These are phyloP conservation scores for Thalassiosira ordinaria DNA, from an alignment of 352 stramenopile species.

Conservation along the genomic window DNA sequence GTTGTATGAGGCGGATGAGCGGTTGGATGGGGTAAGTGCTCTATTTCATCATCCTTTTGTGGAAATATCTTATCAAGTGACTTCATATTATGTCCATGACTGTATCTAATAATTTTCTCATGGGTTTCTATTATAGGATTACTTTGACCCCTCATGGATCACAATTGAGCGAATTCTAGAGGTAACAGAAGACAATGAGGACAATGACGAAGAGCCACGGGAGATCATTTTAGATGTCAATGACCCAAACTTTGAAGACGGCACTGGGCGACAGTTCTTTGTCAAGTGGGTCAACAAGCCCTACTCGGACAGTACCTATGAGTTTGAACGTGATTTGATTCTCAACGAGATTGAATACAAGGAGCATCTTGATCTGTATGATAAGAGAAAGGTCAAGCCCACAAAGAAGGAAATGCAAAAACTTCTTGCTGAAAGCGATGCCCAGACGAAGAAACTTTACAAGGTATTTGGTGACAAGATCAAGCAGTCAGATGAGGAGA, in stretches of 20 bases:
- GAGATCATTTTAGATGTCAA: conserved; percentile 78
- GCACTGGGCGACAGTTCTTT: conserved; percentile 82
- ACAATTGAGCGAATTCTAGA: conserved; percentile 84
- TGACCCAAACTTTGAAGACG: conserved; percentile 71
- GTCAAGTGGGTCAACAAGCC: conserved; percentile 87
- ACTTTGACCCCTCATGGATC: conserved; percentile 83
- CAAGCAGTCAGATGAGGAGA: conserved; percentile 46
- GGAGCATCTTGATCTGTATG: conserved; percentile 64
- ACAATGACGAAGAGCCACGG: conserved; percentile 38
- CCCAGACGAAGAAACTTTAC: conserved; percentile 64
- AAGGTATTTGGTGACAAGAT: conserved; percentile 79
- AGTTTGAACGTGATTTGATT: conserved; percentile 86
- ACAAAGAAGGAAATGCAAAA: conserved; percentile 58
- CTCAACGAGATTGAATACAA: conserved; percentile 81
- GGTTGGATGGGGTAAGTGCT: conserved; percentile 81
- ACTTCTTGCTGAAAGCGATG: conserved; percentile 39
- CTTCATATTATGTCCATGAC: too few relatives aligned
- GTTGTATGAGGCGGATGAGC: conserved; percentile 77
- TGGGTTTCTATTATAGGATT: conserved; percentile 57
- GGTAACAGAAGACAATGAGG: conserved; percentile 47
- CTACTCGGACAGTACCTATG: conserved; percentile 84
- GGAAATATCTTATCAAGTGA: too few relatives aligned
- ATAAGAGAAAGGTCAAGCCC: conserved; percentile 60
- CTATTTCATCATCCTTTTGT: too few relatives aligned
- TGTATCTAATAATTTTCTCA: too few relatives aligned